Conservation (phyloP, 2,329 filamentous ascomycete species). For the Chalaropsis ovoidea region DNA sequence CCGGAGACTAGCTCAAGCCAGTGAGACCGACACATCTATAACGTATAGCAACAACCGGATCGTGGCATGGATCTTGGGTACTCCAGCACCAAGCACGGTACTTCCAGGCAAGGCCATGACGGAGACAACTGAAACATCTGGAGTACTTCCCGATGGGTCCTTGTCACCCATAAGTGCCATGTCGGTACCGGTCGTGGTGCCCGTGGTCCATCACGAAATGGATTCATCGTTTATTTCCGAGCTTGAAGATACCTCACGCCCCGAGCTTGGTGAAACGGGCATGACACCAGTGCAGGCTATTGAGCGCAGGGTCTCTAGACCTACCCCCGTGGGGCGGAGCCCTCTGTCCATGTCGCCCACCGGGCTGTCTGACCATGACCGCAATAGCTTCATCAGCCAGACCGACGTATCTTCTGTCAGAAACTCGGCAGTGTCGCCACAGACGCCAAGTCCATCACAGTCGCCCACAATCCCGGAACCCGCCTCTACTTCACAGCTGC, state of each 20-base stretch:
- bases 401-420: constrained; percentile 8
- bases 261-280: not conserved
- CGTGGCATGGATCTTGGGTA: constrained; percentile 42
- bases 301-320: not conserved
- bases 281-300: not conserved
- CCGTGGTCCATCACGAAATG: not conserved
- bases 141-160: constrained; percentile 6
- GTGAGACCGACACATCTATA: constrained; percentile 35
- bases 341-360: constrained; percentile 3
- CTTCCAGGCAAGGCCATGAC: constrained; percentile 38
- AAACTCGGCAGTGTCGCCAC: constrained; percentile 11
- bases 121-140: constrained; percentile 32
- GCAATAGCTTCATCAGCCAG: constrained; percentile 8
- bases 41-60: constrained; percentile 42
- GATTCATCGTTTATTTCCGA: not conserved
- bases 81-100: constrained; percentile 28
- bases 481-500: not conserved
- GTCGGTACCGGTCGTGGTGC: not conserved
- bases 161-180: constrained; percentile 3
- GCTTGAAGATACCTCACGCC: constrained; percentile 3
- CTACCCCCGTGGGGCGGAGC: not conserved
- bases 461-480: constrained; percentile 15
- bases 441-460: constrained; percentile 2
- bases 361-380: not conserved
- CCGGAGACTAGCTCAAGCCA: constrained; percentile 36